Conservation (phyloP, 2,329 filamentous ascomycete genomes). For the Botryosphaeria dothidea region DNA sequence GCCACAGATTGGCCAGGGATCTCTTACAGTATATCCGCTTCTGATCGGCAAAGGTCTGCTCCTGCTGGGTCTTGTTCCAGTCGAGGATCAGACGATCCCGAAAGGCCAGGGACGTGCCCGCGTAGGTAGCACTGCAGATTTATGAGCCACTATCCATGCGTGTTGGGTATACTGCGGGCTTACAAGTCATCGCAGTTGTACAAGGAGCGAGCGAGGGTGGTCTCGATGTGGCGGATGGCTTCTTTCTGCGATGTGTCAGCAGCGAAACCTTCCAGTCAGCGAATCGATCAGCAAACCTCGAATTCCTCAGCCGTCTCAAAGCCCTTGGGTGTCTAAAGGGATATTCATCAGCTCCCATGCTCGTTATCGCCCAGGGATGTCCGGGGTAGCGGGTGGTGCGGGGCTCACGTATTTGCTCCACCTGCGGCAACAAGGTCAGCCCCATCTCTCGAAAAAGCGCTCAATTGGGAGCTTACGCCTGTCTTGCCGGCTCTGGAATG, state of each 20-base stretch:
- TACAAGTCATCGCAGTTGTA: slow-evolving; percentile 94
- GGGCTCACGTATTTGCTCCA: slow-evolving; percentile 61
- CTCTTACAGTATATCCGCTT: slow-evolving; percentile 86
- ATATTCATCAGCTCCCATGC: slow-evolving; percentile 6
- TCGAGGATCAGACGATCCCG: slow-evolving; percentile 89
- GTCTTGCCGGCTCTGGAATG: slow-evolving; percentile 86
- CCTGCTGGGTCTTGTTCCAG: slow-evolving; percentile 98
- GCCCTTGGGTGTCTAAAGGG: slow-evolving; percentile 59
- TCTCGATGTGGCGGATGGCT: slow-evolving; percentile 92
- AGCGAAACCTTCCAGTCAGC: too few relatives aligned
- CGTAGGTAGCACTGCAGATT: slow-evolving; percentile 71
- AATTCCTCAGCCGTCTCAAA: slow-evolving; percentile 84
- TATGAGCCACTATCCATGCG: slow-evolving; percentile 16
- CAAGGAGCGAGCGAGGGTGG: slow-evolving; percentile 89
- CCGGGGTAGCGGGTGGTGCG: background rate
- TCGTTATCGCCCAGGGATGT: background rate
- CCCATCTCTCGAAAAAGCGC: background rate
- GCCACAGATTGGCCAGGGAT: background rate
- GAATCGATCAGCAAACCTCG: slow-evolving; percentile 44
- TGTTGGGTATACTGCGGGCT: slow-evolving; percentile 22
- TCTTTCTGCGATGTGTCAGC: slow-evolving; percentile 60
- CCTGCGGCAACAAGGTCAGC: slow-evolving; percentile 33
- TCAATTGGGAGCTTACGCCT: slow-evolving; percentile 62
- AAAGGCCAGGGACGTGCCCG: slow-evolving; percentile 87
- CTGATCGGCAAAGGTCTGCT: slow-evolving; percentile 83